Conservation (phyloP, 2,329 filamentous ascomycete genomes). For the Hysterium pulicare region DNA sequence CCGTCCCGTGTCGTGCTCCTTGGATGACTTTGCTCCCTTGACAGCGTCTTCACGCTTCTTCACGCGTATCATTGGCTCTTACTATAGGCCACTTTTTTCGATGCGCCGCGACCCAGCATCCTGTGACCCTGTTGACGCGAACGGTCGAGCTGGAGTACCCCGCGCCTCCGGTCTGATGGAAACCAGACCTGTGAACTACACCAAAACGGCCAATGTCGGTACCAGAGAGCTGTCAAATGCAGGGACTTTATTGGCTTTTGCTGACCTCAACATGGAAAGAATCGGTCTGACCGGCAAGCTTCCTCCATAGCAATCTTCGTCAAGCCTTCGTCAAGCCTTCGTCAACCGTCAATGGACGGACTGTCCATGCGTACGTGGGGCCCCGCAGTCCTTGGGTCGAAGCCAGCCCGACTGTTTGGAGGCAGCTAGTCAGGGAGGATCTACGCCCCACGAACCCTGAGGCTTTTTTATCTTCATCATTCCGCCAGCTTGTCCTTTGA, state of each 20-base stretch:
- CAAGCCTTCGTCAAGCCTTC: no score
- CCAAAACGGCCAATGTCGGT: no score
- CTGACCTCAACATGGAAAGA: no score
- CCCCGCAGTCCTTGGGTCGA: slow-evolving; percentile 20
- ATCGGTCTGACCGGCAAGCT: no score
- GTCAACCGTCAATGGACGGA: no score
- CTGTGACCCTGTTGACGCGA: not conserved
- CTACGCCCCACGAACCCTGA: not conserved
- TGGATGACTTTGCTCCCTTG: no score
- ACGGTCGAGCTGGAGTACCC: slow-evolving; percentile 7
- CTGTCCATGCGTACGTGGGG: slow-evolving; percentile 22
- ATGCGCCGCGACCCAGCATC: not conserved
- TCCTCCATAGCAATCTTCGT: no score
- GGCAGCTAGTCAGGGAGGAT: not conserved
- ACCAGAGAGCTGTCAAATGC: no score
- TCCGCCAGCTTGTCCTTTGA: not conserved
- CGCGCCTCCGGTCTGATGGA: slow-evolving; percentile 12
- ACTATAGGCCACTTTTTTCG: not conserved
- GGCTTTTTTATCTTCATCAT: slow-evolving; percentile 1
- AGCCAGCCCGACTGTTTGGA: slow-evolving; percentile 12
- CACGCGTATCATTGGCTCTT: no score
- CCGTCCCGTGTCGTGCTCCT: no score
- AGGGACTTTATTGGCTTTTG: no score
- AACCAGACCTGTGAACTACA: not conserved
- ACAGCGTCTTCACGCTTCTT: no score